phyloP scores from a whole-genome alignment of 306 rosid species.

The Vicia villosa region DNA sequence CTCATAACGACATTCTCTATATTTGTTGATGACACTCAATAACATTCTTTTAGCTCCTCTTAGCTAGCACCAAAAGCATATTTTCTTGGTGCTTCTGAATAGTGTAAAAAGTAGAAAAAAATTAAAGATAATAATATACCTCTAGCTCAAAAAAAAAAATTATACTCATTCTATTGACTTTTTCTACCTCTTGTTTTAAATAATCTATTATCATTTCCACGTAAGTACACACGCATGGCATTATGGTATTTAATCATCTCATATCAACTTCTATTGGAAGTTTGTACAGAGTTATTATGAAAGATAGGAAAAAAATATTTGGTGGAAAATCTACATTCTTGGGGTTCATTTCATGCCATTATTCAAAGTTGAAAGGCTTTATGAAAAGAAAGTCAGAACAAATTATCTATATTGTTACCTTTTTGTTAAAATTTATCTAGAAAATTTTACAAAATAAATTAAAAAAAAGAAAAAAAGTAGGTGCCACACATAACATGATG shows the following conservation, averaged over 20 bases:
- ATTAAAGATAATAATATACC: background rate
- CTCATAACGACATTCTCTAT: slow-evolving; percentile 55
- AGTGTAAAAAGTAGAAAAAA: slow-evolving; percentile 11
- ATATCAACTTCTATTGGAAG: slow-evolving; percentile 44
- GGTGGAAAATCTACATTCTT: background rate
- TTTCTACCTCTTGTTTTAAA: slow-evolving; percentile 20
- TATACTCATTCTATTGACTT: slow-evolving; percentile 20
- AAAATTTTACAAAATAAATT: background rate
- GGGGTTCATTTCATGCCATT: slow-evolving; percentile 1
- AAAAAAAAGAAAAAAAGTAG: background rate
- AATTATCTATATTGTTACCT: background rate
- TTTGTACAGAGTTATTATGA: slow-evolving; percentile 35
- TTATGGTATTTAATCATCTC: slow-evolving; percentile 34
- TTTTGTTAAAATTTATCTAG: background rate
- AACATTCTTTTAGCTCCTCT: slow-evolving; percentile 39
- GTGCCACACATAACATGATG: slow-evolving; percentile 31
- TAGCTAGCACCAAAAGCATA: slow-evolving; percentile 37
- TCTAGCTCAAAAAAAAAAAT: slow-evolving; percentile 9
- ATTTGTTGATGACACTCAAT: slow-evolving; percentile 40
- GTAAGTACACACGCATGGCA: slow-evolving; percentile 32
- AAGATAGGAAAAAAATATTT: background rate
- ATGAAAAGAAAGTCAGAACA: slow-evolving; percentile 3
- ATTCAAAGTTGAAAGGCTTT: background rate
- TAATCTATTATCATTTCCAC: slow-evolving; percentile 20
- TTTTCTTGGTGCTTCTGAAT: slow-evolving; percentile 29